phyloP scores from a whole-genome alignment of 805 yeast genomes.

The Novakomyces olei region DNA sequence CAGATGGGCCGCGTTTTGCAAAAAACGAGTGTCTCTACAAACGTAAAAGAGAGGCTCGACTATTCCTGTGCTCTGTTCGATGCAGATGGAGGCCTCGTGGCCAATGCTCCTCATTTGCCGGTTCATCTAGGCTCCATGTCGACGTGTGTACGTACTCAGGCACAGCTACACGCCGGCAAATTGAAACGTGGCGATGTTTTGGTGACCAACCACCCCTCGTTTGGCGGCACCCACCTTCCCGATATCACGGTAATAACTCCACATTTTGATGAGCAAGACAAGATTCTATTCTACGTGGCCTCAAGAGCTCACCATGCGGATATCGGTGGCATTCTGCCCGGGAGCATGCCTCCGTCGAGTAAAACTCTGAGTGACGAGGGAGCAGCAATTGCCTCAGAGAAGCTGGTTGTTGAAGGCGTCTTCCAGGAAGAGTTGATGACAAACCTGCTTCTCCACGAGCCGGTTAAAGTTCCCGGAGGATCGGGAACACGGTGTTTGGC shows the following conservation, averaged over 20 bases:
- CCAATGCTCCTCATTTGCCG: constrained; percentile 77
- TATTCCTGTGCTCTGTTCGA: constrained; percentile 71
- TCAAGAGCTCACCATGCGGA: constrained; percentile 94
- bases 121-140: constrained; percentile 78
- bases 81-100: constrained; percentile 53
- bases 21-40: constrained; percentile 60
- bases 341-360: constrained; percentile 87
- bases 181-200: constrained; percentile 53
- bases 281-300: constrained; percentile 67
- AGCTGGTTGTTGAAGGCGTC: constrained; percentile 44
- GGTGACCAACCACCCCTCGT: constrained; percentile 59
- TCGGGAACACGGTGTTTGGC: constrained; percentile 68
- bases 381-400: constrained; percentile 61
- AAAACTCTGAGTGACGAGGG: constrained; percentile 75
- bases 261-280: constrained; percentile 32
- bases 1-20: constrained; percentile 69
- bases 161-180: constrained; percentile 39
- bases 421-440: constrained; percentile 57
- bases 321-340: constrained; percentile 80
- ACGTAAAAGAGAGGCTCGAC: constrained; percentile 64
- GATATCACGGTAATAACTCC: constrained; percentile 89
- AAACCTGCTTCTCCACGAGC: constrained; percentile 41
- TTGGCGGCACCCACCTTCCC: constrained; percentile 74
- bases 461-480: constrained; percentile 65
- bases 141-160: constrained; percentile 48